phyloP scores from a whole-genome alignment of 306 rosid species.

The Ceratonia siliqua region DNA sequence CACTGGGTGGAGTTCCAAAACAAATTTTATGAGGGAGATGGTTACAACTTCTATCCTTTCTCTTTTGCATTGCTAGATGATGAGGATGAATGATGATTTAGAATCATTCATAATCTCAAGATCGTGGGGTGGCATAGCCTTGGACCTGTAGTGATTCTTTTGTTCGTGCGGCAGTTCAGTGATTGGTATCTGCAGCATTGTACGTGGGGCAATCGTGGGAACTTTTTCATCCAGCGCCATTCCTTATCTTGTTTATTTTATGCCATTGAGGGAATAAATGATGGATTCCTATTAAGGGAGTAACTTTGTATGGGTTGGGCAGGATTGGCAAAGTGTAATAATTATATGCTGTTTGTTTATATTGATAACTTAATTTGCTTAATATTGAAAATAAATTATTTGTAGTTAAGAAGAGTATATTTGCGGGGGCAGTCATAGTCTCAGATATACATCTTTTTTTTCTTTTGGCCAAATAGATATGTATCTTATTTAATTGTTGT shows the following conservation, averaged over 20 bases:
- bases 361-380: not conserved
- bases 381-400: not conserved
- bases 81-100: constrained; percentile 61
- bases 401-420: no score
- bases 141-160: constrained; percentile 47
- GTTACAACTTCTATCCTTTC: constrained; percentile 78
- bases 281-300: constrained; percentile 20
- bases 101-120: not conserved
- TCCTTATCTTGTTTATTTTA: constrained; percentile 36
- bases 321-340: constrained; percentile 38
- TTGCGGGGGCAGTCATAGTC: no score
- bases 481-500: no score
- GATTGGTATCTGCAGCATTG: constrained; percentile 28
- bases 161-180: constrained; percentile 31
- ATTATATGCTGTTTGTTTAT: constrained; percentile 4
- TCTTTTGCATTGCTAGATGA: constrained; percentile 63
- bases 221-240: constrained; percentile 29
- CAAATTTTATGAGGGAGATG: constrained; percentile 93
- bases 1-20: constrained; percentile 99
- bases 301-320: constrained; percentile 24
- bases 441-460: no score
- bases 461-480: no score
- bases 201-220: constrained; percentile 6
- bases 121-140: constrained; percentile 47
- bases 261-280: constrained; percentile 41